phyloP scores from a whole-genome alignment of 225 moss, liverwort and hornwort genomes.

The Lunularia cruciata region DNA sequence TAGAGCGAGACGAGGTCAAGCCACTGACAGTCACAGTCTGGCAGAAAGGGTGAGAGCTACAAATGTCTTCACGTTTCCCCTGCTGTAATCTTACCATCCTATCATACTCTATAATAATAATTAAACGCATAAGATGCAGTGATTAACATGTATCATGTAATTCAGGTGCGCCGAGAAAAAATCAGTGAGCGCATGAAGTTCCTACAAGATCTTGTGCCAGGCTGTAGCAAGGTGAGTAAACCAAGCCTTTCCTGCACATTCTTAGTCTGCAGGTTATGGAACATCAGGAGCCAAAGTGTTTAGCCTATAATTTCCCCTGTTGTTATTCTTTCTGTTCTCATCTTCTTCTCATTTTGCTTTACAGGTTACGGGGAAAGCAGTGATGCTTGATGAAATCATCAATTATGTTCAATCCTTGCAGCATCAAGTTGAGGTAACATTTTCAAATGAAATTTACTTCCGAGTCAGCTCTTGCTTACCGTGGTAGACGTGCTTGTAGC shows the following conservation, averaged over 20 bases:
- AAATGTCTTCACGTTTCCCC: background rate
- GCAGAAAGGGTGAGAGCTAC: constrained; percentile 26
- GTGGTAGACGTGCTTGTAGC: background rate
- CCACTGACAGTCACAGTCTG: constrained; percentile 37
- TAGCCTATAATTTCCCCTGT: too few species aligned
- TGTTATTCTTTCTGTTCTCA: background rate
- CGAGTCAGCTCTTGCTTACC: background rate
- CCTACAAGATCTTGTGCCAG: constrained; percentile 69
- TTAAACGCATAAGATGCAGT: too few species aligned
- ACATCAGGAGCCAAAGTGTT: too few species aligned
- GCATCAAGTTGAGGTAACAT: constrained; percentile 61
- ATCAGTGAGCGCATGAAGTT: constrained; percentile 81
- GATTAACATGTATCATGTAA: background rate
- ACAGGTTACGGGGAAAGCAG: constrained; percentile 77
- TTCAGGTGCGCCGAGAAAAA: constrained; percentile 70
- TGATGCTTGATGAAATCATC: constrained; percentile 84
- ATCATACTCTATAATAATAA: too few species aligned
- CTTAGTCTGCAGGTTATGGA: too few species aligned
- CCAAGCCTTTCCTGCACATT: background rate
- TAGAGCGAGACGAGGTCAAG: constrained; percentile 31
- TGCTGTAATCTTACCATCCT: background rate
- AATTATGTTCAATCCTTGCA: constrained; percentile 78
- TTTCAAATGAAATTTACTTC: too few species aligned
- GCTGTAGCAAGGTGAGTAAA: constrained; percentile 59
- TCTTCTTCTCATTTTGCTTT: background rate